Conservation (phyloP, 495 filamentous ascomycete genomes). For the Penicillium canescens region DNA sequence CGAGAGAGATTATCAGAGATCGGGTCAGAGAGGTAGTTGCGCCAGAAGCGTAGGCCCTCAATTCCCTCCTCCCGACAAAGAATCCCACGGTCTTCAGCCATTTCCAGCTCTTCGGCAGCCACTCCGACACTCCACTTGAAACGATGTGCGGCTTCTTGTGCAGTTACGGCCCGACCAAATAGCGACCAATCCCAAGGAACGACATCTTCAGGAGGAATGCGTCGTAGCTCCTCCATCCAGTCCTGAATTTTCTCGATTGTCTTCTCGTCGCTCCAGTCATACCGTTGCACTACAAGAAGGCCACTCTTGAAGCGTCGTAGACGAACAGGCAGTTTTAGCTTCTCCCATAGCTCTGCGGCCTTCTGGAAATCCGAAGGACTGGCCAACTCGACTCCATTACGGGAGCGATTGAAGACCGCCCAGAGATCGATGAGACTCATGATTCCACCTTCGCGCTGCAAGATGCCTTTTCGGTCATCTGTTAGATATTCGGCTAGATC, state of each 20-base stretch:
- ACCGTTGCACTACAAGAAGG: slow-evolving; percentile 85
- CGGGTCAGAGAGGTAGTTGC: slow-evolving; percentile 54
- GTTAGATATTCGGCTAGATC: slow-evolving; percentile 93
- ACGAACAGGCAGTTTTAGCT: slow-evolving; percentile 81
- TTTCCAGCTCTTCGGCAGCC: slow-evolving; percentile 90
- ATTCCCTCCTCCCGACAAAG: slow-evolving; percentile 82
- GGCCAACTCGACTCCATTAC: slow-evolving; percentile 91
- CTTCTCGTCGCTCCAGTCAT: slow-evolving; percentile 87
- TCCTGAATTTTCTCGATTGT: slow-evolving; percentile 72
- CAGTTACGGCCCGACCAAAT: slow-evolving; percentile 84
- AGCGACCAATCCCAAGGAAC: slow-evolving; percentile 71
- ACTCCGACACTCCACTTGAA: slow-evolving; percentile 99
- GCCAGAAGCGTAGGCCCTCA: slow-evolving; percentile 81
- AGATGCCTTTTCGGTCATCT: slow-evolving; percentile 79
- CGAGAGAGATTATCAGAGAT: slow-evolving; percentile 1
- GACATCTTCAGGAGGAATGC: slow-evolving; percentile 60
- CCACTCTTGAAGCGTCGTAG: slow-evolving; percentile 88
- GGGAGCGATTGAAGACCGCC: slow-evolving; percentile 95
- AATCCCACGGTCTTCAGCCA: slow-evolving; percentile 87
- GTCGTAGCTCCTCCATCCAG: slow-evolving; percentile 76
- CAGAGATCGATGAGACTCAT: slow-evolving; percentile 94
- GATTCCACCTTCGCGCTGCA: slow-evolving; percentile 85
- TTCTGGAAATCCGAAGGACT: slow-evolving; percentile 91
- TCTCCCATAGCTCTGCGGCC: slow-evolving; percentile 85
- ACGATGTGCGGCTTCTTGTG: slow-evolving; percentile 81